A percentile compares a stretch with the other conserved stretches of the same genome.
Conservation (phyloP, 169 alveolate species). For the Perkinsus chesapeaki region DNA sequence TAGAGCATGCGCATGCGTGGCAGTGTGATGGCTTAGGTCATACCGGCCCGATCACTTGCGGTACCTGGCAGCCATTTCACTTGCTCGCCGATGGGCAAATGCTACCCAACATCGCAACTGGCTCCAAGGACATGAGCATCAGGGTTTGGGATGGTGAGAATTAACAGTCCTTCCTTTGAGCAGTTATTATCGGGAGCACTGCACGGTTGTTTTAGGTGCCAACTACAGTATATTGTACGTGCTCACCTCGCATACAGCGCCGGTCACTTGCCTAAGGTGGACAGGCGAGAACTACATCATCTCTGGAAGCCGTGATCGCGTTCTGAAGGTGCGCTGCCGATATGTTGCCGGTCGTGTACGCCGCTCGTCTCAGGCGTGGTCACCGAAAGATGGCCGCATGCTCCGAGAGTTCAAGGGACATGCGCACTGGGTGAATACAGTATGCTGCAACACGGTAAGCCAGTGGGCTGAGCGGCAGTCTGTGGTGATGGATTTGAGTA, state of each 20-base stretch:
- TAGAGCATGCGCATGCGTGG: not conserved
- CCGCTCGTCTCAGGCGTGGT: too few species aligned
- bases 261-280: constrained; percentile 73
- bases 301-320: constrained; percentile 67
- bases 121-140: constrained; percentile 72
- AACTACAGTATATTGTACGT: constrained; percentile 43
- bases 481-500: constrained; percentile 81
- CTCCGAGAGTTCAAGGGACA: constrained; percentile 82
- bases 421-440: constrained; percentile 98
- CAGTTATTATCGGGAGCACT: constrained; percentile 41
- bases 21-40: not conserved
- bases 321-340: constrained; percentile 46
- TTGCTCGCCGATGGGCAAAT: constrained; percentile 16
- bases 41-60: constrained; percentile 44
- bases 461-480: constrained; percentile 42
- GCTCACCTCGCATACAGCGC: constrained; percentile 59
- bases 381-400: constrained; percentile 56
- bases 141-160: constrained; percentile 72
- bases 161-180: constrained; percentile 50
- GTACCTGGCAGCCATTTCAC: constrained; percentile 77
- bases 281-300: constrained; percentile 70
- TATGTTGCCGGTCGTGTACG: too few species aligned
- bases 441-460: constrained; percentile 83
- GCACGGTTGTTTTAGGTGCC: constrained; percentile 32
- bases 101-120: constrained; percentile 49